These are phyloP conservation scores for Pichia eremophila DNA, from an alignment of 805 yeast genomes.

Conservation along the genomic window DNA sequence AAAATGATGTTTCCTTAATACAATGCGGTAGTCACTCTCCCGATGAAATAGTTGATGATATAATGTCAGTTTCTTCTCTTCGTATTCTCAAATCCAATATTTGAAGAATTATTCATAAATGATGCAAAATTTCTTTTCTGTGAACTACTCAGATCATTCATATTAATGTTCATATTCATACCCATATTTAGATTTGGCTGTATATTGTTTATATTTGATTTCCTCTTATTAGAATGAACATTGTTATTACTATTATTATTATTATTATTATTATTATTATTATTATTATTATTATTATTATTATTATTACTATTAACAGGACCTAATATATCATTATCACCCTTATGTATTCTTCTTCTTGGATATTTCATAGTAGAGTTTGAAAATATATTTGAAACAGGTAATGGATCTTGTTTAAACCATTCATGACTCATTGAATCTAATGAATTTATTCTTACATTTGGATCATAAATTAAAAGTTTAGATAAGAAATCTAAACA, in stretches of 20 bases:
- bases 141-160: not conserved
- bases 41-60: constrained; percentile 9
- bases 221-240: not conserved
- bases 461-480: constrained; percentile 77
- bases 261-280: constrained; percentile 7
- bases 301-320: constrained; percentile 16
- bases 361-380: constrained; percentile 72
- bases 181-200: not conserved
- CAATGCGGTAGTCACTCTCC: constrained; percentile 16
- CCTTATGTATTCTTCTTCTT: constrained; percentile 74
- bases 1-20: constrained; percentile 11
- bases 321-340: constrained; percentile 65
- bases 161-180: not conserved
- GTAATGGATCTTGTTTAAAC: constrained; percentile 63
- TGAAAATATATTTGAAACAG: constrained; percentile 65
- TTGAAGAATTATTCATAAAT: constrained; percentile 4
- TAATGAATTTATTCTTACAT: constrained; percentile 66
- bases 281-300: constrained; percentile 9
- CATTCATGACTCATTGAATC: constrained; percentile 70
- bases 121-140: constrained; percentile 12
- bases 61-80: not conserved
- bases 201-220: not conserved
- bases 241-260: too few relatives aligned
- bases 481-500: constrained; percentile 58
- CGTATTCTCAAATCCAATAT: not conserved